Conservation (phyloP, 441 rosid species). For the Brassica hybrid region DNA sequence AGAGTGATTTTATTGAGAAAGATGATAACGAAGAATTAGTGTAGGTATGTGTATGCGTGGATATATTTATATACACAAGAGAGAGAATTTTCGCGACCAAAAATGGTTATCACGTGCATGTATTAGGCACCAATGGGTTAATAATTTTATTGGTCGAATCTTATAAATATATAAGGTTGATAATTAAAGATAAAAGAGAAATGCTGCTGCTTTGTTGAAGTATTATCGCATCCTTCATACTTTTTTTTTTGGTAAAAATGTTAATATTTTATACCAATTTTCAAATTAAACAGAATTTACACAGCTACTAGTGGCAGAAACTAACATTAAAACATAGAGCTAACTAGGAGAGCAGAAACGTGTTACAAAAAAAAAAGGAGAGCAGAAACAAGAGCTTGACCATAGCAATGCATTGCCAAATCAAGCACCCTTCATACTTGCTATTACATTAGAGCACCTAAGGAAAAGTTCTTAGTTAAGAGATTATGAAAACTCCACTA, state of each 20-base stretch:
- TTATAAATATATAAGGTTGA: constrained; percentile 24
- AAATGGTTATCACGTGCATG: constrained; percentile 39
- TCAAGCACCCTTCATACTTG: neutral
- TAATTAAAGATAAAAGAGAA: constrained; percentile 16
- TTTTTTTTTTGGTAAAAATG: too few species aligned
- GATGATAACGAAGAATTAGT: constrained; percentile 35
- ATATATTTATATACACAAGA: constrained; percentile 23
- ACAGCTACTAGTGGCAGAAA: too few species aligned
- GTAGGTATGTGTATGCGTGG: neutral
- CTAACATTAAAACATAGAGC: too few species aligned
- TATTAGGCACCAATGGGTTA: constrained; percentile 31
- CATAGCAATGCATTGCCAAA: too few species aligned
- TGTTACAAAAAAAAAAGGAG: too few species aligned
- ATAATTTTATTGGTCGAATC: constrained; percentile 21
- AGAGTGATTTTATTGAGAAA: constrained; percentile 16
- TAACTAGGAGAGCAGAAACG: too few species aligned
- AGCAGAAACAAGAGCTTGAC: too few species aligned
- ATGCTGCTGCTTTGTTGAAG: constrained; percentile 16
- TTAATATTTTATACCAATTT: too few species aligned
- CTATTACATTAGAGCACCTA: too few species aligned
- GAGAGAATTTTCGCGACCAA: constrained; percentile 23
- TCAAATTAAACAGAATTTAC: too few species aligned
- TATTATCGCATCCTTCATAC: neutral
- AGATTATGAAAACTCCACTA: too few species aligned
- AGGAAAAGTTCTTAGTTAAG: too few species aligned